These are phyloP conservation scores for Cercospora sp. DNA, from an alignment of 2,329 filamentous ascomycete species.

Conservation along the genomic window DNA sequence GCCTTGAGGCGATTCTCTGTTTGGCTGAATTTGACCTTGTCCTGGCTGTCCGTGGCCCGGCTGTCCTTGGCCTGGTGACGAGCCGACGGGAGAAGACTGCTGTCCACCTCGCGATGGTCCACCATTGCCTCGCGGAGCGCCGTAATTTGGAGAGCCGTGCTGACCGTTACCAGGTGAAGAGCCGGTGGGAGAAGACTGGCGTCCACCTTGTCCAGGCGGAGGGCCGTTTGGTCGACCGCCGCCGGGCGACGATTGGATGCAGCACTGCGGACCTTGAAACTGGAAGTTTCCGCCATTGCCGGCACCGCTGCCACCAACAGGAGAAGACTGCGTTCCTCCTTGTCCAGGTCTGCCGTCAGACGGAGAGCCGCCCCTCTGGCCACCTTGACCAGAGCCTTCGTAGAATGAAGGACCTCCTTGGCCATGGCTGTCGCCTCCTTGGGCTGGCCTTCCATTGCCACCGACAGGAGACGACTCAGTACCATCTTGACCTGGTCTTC, in stretches of 20 bases:
- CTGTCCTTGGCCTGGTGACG: neutral
- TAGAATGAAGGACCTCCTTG: neutral
- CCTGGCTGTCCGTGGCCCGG: neutral
- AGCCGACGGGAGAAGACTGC: neutral
- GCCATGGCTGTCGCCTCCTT: neutral
- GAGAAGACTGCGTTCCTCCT: neutral
- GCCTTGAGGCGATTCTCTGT: neutral
- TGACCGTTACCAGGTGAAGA: neutral
- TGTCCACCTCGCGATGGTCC: neutral
- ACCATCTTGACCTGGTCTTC: neutral
- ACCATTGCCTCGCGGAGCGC: neutral
- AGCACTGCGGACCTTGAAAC: conserved; percentile 1
- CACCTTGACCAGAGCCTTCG: no score
- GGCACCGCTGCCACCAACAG: no score
- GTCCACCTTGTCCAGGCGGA: neutral
- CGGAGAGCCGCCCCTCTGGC: no score
- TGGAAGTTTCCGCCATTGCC: neutral
- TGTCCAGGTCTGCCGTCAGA: neutral
- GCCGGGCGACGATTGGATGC: neutral
- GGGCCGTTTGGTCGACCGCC: neutral
- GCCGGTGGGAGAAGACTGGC: neutral
- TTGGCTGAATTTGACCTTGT: neutral
- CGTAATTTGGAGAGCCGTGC: neutral
- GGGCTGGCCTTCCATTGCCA: no score
- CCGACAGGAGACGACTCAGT: neutral